Evolutionary conservation across 768 basidiomycete genomes (phyloP), one percentile per base, ranked within the genome.

Genomic region (Agrocybe chaxingu): DNA sequence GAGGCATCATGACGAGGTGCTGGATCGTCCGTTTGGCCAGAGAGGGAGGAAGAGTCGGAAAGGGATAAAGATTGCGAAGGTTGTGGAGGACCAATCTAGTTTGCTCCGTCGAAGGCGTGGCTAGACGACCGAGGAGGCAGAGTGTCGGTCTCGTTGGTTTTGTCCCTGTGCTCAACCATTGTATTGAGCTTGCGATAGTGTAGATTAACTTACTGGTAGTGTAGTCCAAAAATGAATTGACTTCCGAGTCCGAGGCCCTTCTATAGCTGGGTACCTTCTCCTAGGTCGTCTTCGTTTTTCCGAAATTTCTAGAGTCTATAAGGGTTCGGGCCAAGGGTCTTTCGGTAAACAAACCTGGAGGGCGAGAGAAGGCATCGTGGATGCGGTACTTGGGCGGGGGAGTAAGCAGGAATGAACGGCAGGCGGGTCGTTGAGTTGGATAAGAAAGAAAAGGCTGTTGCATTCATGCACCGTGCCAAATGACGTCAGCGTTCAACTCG

Each of bases 61-160:
- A 50, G 24, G 24, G 48, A 30, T 87, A 89, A 6, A 89, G 64
- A 1, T 63, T 54, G 2, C 69, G 68, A 9, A 89, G 63, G 34
- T 73, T 73, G 37, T 57, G 52, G 3, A 87, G 62, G 1, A 78
- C 74, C 12, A 60, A 54, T 19, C 62, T 54, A 32, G 87, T 63
- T 12, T 68, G 62, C 16, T 59, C 56, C 0, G 74, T 64, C 10
- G 74, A 64, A 49, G 51, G 62, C 34, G 38, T 63, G 44, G 59
- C 45, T 4, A 85, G 71, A 16, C 60, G 63, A n/a, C 66, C 62
- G n/a, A 89, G 78, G 69, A 2, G 84, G 85, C n/a, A 89, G 78
- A 52, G 72, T 1, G 81, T 78, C 0, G 83, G 82, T 8, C 77
- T 49, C 13, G 37, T 60, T 42, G 55, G 67, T 55, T 54, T 51